These are phyloP conservation scores for Kwoniella pini DNA, from an alignment of 768 basidiomycete genomes.

Conservation along the genomic window DNA sequence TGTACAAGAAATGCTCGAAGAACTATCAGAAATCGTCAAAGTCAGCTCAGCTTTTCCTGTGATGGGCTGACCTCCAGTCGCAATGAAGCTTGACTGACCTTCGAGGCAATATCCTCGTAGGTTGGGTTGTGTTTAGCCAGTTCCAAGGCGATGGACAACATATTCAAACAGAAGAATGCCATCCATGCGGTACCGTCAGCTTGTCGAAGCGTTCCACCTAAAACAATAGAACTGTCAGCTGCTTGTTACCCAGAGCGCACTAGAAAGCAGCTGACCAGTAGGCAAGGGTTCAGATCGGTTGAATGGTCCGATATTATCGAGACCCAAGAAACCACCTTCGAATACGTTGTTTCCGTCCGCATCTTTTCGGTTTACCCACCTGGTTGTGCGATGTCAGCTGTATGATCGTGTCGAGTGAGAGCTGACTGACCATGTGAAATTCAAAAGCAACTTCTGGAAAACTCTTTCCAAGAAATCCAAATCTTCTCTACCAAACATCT, in stretches of 20 bases:
- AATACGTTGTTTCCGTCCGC: slow-evolving; percentile 93
- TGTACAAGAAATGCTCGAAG: slow-evolving; percentile 91
- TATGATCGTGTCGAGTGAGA: background rate
- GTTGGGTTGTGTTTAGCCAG: slow-evolving; percentile 95
- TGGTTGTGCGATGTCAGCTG: slow-evolving; percentile 54
- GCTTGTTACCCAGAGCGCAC: no score
- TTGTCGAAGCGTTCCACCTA: slow-evolving; percentile 85
- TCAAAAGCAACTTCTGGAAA: slow-evolving; percentile 93
- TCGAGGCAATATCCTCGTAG: slow-evolving; percentile 98
- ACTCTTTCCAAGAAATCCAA: slow-evolving; percentile 91
- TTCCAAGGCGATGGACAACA: slow-evolving; percentile 98
- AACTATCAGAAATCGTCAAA: slow-evolving; percentile 20
- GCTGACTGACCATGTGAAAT: slow-evolving; percentile 82
- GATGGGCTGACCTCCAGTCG: background rate
- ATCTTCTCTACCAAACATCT: slow-evolving; percentile 87
- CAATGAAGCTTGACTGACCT: slow-evolving; percentile 82
- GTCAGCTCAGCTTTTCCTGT: background rate
- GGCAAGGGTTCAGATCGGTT: slow-evolving; percentile 96
- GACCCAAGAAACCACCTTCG: slow-evolving; percentile 95
- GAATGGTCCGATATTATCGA: slow-evolving; percentile 98
- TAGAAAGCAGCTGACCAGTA: slow-evolving; percentile 56
- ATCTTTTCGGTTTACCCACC: slow-evolving; percentile 99
- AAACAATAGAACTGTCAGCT: background rate
- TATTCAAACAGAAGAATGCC: slow-evolving; percentile 97
- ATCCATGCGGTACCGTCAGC: slow-evolving; percentile 99